Evolutionary conservation across 495 filamentous ascomycete genomes (phyloP).

Genomic region (Alectoria sarmentosa): DNA sequence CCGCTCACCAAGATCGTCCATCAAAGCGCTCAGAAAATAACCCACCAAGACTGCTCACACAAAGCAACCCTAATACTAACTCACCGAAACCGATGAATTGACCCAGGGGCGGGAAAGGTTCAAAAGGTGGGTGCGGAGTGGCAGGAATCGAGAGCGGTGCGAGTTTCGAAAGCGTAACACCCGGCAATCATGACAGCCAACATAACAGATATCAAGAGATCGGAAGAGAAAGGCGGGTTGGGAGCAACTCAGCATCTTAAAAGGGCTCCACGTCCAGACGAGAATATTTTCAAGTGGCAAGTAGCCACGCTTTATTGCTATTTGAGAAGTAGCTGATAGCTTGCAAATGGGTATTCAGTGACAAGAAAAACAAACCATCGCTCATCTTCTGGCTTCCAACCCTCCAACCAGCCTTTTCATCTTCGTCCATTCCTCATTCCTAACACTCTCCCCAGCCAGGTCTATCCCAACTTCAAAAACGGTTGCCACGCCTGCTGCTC

Average conservation of each 20-base stretch:
- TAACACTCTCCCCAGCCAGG: constrained; percentile 70
- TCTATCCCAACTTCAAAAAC: constrained; percentile 91
- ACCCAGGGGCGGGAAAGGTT: too few species aligned
- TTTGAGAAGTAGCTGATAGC: background rate
- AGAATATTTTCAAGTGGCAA: background rate
- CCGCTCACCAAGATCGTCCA: too few species aligned
- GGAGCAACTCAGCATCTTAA: too few species aligned
- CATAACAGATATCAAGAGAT: background rate
- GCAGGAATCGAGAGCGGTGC: too few species aligned
- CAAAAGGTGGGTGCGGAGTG: too few species aligned
- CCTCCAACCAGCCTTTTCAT: constrained; percentile 79
- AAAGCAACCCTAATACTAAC: too few species aligned
- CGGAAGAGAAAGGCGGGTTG: background rate
- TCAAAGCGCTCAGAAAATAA: too few species aligned
- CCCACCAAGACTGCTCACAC: too few species aligned
- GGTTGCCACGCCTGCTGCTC: constrained; percentile 80
- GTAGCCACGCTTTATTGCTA: background rate
- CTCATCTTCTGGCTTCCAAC: constrained; percentile 36
- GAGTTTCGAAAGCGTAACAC: background rate
- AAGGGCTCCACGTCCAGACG: too few species aligned
- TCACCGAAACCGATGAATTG: too few species aligned
- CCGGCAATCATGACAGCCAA: background rate
- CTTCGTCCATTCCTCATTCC: constrained; percentile 81
- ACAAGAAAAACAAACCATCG: background rate
- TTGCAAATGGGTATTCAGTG: constrained; percentile 9